These are phyloP conservation scores for Microbotryum silenes-acaulis DNA, from an alignment of 1,284 basidiomycete species.

Conservation along the genomic window DNA sequence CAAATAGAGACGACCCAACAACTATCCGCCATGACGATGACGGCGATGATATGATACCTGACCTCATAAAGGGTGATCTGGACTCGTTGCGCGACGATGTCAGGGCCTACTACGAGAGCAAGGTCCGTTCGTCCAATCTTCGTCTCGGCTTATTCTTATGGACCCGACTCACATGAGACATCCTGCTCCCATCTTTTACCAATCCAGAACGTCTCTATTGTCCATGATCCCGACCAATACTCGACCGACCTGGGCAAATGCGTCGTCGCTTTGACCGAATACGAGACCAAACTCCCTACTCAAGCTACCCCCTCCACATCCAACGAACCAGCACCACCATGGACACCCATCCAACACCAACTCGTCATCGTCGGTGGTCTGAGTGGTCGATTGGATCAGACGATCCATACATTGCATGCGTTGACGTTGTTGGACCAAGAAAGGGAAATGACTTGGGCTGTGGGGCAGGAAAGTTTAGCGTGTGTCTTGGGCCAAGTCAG, in stretches of 20 bases:
- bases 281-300: conserved; percentile 40
- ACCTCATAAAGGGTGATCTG: conserved; percentile 86
- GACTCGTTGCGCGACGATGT: conserved; percentile 79
- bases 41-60: conserved; percentile 57
- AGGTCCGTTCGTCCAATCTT: conserved; percentile 44
- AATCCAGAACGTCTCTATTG: conserved; percentile 57
- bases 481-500: conserved; percentile 76
- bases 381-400: conserved; percentile 86
- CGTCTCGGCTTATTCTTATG: not conserved
- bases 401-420: conserved; percentile 77
- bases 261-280: conserved; percentile 52
- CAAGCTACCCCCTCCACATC: conserved; percentile 4
- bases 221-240: conserved; percentile 64
- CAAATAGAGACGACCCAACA: not conserved
- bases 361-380: conserved; percentile 81
- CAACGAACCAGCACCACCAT: not conserved
- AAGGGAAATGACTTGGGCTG: conserved; percentile 58
- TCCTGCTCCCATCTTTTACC: not conserved
- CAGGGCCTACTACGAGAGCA: conserved; percentile 55
- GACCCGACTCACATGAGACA: not conserved
- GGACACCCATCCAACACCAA: conserved; percentile 48
- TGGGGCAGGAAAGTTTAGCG: conserved; percentile 78
- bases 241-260: conserved; percentile 95
- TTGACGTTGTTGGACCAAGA: conserved; percentile 68
- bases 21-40: conserved; percentile 13